Evolutionary conservation across 192 early-diverging fungal species (phyloP), one percentile per base, ranked within the genome.

Genomic region (Coemansia sp.): DNA sequence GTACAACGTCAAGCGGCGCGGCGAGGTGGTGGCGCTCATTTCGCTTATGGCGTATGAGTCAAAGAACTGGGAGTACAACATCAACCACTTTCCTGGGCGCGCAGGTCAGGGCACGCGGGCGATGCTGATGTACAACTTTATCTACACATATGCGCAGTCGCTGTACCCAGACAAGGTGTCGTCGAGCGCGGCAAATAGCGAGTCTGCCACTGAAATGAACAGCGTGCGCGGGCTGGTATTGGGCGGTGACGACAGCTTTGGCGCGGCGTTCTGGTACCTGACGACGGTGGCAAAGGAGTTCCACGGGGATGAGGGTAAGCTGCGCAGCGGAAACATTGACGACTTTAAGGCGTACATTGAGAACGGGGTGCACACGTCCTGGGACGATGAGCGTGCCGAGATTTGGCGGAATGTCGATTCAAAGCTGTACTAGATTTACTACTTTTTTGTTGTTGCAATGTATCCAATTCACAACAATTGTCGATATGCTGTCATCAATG

Each of bases 71-170:
- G 54, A 64, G 45, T 80, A 80, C 78, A 80, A 80, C 54, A 62
- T 52, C 49, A 80, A 80, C 54, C 61, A 71, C 48, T 71, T 52
- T n/a, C 78, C 78, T 1, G 78, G 78, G 0, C 48, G 67, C 5
- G 38, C 78, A 1, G 78, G 78, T 0, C 78, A 80, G 27, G 78
- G 78, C 10, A 80, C 78, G 0, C 60, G 64, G 2, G 69, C 69
- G 7, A 80, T 80, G 78, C 62, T 80, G 24, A 74, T 74, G 77
- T 74, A 63, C 58, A 70, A 67, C 43, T 80, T 62, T 58, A 48
- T 80, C 14, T 29, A 62, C 18, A 27, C 64, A 14, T 80, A 80
- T 35, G 71, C 77, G 10, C 22, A 62, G 56, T 18, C 46, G 10
- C 58, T 80, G 44, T 56, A 74, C 28, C 61, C 66, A 6, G 31